Base-by-base conservation (phyloP, 176 grass and related monocot species). In the Musa acuminata region DNA sequence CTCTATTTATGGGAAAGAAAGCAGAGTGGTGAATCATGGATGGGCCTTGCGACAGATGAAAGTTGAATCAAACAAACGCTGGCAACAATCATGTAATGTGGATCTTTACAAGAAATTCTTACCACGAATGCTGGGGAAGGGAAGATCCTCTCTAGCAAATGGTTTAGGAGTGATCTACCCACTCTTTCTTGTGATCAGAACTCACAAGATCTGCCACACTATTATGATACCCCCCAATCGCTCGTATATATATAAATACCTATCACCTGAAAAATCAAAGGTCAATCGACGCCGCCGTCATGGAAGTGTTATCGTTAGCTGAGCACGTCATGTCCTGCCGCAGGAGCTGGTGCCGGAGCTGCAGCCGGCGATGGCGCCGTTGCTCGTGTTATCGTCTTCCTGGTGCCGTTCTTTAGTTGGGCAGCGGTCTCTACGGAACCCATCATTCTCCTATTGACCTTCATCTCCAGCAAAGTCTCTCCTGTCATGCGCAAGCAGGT, bases 391-490 rank as follows among this genome's bases (percentile, higher is more conserved):
- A 24, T 62, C 11, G 73, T 67, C 50, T 16, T 26, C 43, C 54
- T 48, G 10, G 84, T 86, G 72, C 50, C 69, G 67, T 86, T 86
- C 29, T 78, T 78, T 5, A 14, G 51, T 29, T 62, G 57, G 0
- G 5, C 51, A 26, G 24, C 48, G 72, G 53, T 72, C 20, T 81
- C 74, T 51, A 60, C 14, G 35, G 71, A 62, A 49, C 68, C 77
- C 77, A 84, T 81, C 74, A 86, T 86, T 78, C 79, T 86, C 69
- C 84, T 73, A 4, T 26, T 81, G 53, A 79, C 48, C 71, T 66
- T 78, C 54, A 69, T 73, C 13, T 86, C 79, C 11, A 74, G 72
- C 25, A 51, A 62, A 66, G 75, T 52, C 50, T 82, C 68, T 5
- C 74, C 73, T 75, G 72, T 27, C 67, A 73, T 24, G 57, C 26